These are phyloP conservation scores for Phytophthora citrophthora DNA, from an alignment of 352 stramenopile genomes.

Conservation along the genomic window DNA sequence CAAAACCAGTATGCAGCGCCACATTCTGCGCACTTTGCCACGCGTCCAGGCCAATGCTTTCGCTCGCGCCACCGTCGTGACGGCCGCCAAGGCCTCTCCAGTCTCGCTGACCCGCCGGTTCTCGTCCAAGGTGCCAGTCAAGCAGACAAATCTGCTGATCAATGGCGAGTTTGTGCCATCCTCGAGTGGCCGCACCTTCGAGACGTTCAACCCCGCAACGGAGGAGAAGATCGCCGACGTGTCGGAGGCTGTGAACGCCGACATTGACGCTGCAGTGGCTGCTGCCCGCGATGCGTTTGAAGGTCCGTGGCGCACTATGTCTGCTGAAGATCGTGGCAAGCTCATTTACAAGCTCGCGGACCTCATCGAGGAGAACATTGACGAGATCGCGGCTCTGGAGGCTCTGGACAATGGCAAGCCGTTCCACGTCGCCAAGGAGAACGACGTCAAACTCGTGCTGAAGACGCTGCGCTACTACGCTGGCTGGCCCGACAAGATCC, in stretches of 20 bases:
- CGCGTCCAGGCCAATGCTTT: constrained; percentile 25
- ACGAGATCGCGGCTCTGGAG: constrained; percentile 85
- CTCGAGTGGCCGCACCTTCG: constrained; percentile 67
- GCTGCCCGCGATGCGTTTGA: constrained; percentile 69
- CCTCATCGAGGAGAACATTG: constrained; percentile 61
- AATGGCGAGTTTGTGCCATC: constrained; percentile 84
- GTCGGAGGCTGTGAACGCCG: constrained; percentile 52
- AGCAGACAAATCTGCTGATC: constrained; percentile 86
- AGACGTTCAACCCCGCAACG: constrained; percentile 79
- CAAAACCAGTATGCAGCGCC: constrained; percentile 40
- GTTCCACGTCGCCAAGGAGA: constrained; percentile 66
- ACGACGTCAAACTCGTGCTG: constrained; percentile 75
- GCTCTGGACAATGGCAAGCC: constrained; percentile 96
- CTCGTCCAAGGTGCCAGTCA: constrained; percentile 41
- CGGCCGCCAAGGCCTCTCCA: constrained; percentile 31
- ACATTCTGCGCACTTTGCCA: constrained; percentile 42
- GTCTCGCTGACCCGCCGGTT: constrained; percentile 41
- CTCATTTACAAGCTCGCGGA: constrained; percentile 53
- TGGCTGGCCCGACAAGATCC: constrained; percentile 86
- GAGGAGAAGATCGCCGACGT: constrained; percentile 81
- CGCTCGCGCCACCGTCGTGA: constrained; percentile 9
- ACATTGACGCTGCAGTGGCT: constrained; percentile 74
- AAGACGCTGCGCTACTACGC: constrained; percentile 95
- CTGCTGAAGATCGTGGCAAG: constrained; percentile 36
- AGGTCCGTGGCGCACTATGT: constrained; percentile 64